Evolutionary conservation across 2,329 filamentous ascomycete species (phyloP).

Genomic region (Chaetomiaceae sp.): DNA sequence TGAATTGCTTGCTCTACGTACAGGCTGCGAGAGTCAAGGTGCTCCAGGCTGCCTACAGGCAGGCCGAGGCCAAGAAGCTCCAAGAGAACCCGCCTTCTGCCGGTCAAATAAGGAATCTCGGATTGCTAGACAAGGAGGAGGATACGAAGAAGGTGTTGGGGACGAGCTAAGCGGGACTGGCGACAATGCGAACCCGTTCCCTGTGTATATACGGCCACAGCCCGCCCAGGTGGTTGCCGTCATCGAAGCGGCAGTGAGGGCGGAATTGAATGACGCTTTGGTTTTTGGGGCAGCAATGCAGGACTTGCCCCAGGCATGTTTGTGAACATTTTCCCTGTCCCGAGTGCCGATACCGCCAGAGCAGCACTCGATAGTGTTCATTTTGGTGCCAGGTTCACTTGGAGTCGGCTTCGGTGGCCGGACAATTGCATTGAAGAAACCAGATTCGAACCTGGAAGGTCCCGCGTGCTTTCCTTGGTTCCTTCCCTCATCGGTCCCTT

Average conservation of each 20-base stretch:
- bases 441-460: background rate
- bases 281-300: too few species aligned
- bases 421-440: background rate
- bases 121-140: constrained; percentile 77
- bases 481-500: background rate
- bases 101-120: constrained; percentile 82
- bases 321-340: background rate
- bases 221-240: background rate
- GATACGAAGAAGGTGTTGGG: constrained; percentile 61
- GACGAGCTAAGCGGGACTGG: constrained; percentile 21
- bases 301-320: too few species aligned
- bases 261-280: constrained; percentile 1
- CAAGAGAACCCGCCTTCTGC: constrained; percentile 77
- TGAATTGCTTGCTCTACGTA: constrained; percentile 13
- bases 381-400: too few species aligned
- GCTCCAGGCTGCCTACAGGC: constrained; percentile 80
- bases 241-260: background rate
- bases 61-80: constrained; percentile 67
- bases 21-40: constrained; percentile 73
- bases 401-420: too few species aligned
- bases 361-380: too few species aligned
- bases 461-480: too few species aligned
- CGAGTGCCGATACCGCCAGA: too few species aligned
- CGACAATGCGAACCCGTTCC: background rate
- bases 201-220: constrained; percentile 21